Percentiles rank a stretch among this genome's conserved stretches.
These are phyloP conservation scores for Tulasnella sp. DNA, from an alignment of 768 basidiomycete genomes.

Conservation along the genomic window DNA sequence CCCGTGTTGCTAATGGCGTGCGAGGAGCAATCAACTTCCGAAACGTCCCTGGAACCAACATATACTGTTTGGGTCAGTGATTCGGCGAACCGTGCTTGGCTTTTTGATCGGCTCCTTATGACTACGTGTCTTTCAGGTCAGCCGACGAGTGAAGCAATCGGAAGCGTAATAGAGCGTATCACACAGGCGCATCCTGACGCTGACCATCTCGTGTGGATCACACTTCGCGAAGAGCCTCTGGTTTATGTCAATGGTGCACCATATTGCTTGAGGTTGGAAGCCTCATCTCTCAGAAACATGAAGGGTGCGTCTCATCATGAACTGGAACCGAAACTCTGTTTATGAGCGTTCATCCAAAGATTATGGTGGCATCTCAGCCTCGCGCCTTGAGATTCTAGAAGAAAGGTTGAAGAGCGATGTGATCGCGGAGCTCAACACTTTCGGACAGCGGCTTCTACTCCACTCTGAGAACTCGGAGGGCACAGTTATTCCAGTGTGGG, in stretches of 20 bases:
- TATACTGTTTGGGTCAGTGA: constrained; percentile 72
- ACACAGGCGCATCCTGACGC: constrained; percentile 62
- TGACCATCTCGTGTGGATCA: constrained; percentile 81
- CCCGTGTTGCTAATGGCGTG: constrained; percentile 61
- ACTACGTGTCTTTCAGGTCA: constrained; percentile 52
- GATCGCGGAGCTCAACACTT: constrained; percentile 74
- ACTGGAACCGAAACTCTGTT: neutral
- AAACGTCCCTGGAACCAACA: constrained; percentile 73
- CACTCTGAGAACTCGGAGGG: constrained; percentile 90
- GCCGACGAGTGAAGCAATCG: constrained; percentile 85
- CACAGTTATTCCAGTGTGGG: constrained; percentile 91
- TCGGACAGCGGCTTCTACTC: constrained; percentile 83
- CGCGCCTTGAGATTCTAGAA: constrained; percentile 86
- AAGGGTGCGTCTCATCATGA: constrained; percentile 59
- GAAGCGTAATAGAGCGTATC: constrained; percentile 71
- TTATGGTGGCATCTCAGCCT: constrained; percentile 92
- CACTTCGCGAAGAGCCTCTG: constrained; percentile 75
- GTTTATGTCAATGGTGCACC: constrained; percentile 92
- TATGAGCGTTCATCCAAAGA: constrained; percentile 47
- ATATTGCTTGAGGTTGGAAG: constrained; percentile 82
- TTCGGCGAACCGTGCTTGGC: neutral
- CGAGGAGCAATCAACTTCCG: constrained; percentile 97
- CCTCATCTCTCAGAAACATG: constrained; percentile 89
- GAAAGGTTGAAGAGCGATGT: constrained; percentile 89
- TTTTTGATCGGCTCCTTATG: neutral